These are phyloP conservation scores for Lasiosphaeria miniovina DNA, from an alignment of 495 filamentous ascomycete genomes.

Conservation along the genomic window DNA sequence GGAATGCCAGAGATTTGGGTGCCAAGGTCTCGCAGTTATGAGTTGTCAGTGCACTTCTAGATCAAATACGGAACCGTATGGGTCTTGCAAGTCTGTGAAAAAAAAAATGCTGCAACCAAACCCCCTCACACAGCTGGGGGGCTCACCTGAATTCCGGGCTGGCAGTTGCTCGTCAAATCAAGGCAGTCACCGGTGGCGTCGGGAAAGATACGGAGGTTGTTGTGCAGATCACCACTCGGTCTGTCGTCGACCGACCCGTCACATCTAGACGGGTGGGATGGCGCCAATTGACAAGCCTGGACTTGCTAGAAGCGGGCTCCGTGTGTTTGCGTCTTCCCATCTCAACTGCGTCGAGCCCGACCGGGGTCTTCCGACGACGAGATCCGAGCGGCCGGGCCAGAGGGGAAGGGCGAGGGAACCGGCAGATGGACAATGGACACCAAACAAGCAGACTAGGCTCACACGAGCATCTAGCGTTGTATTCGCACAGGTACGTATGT, in stretches of 20 bases:
- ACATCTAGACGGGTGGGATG: not conserved
- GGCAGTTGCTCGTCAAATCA: too few relatives aligned
- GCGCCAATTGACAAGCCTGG: not conserved
- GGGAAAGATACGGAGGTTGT: not conserved
- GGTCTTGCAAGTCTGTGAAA: too few relatives aligned
- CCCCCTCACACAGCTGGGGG: slow-evolving; percentile 18
- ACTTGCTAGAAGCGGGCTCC: not conserved
- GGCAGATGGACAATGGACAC: not conserved
- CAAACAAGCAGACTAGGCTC: not conserved
- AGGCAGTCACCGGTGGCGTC: too few relatives aligned
- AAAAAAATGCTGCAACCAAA: not conserved
- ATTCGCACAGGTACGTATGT: not conserved
- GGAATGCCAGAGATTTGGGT: slow-evolving; percentile 15
- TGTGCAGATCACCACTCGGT: not conserved
- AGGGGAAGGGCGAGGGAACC: not conserved
- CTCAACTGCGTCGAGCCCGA: not conserved
- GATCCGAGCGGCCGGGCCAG: not conserved
- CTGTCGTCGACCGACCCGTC: not conserved
- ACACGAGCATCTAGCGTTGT: not conserved
- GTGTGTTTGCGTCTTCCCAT: not conserved
- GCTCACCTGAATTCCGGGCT: not conserved
- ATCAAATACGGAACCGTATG: not conserved
- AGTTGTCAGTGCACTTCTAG: slow-evolving; percentile 13
- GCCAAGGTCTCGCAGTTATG: slow-evolving; percentile 12
- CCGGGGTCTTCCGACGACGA: not conserved